Percentiles rank a stretch among this genome's conserved stretches.
Evolutionary conservation across 83 land plant species (phyloP).

Genomic region (Diphasiastrum complanatum): DNA sequence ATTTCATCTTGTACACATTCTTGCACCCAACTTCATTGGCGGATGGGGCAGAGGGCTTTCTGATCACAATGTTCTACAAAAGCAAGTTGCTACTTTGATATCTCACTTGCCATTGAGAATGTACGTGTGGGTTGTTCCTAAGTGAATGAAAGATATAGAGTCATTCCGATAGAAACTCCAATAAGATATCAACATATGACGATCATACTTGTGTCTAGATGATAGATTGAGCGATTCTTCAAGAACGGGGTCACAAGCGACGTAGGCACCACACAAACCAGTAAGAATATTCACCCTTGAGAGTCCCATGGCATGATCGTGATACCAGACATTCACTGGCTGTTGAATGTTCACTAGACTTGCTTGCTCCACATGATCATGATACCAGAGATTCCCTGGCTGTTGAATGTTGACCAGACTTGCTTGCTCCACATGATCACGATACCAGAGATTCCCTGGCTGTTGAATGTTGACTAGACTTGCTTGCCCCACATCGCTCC

Average conservation of each 20-base stretch:
- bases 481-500: conserved; percentile 41
- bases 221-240: too few species aligned
- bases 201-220: too few species aligned
- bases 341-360: conserved; percentile 40
- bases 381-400: too few species aligned
- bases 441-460: conserved; percentile 56
- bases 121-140: too few species aligned
- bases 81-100: too few species aligned
- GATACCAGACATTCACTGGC: conserved; percentile 68
- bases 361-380: conserved; percentile 30
- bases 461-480: conserved; percentile 40
- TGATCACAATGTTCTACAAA: conserved; percentile 36
- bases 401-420: not conserved
- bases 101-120: too few species aligned
- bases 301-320: conserved; percentile 69
- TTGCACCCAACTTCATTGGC: conserved; percentile 77
- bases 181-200: too few species aligned
- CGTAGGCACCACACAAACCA: conserved; percentile 57
- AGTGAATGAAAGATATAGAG: too few species aligned
- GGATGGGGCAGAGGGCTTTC: conserved; percentile 28
- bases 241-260: too few species aligned
- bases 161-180: too few species aligned
- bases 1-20: conserved; percentile 74
- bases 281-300: conserved; percentile 63
- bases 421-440: not conserved